A percentile compares a stretch with the other conserved stretches of the same genome.
Evolutionary conservation across 192 early-diverging fungal species (phyloP).

Genomic region (Entomortierella chlamydospora): DNA sequence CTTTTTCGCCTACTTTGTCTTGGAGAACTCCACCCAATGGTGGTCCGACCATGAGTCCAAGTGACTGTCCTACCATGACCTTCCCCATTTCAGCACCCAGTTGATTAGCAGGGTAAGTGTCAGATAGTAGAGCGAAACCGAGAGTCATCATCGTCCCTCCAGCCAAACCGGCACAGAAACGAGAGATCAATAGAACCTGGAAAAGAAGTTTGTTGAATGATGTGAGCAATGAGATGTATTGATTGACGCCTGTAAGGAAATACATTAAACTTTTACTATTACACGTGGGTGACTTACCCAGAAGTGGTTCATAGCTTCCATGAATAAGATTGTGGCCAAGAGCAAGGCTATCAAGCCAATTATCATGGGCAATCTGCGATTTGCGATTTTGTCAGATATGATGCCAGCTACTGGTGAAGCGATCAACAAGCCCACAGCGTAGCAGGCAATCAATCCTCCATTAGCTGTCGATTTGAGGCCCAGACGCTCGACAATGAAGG

Average conservation of each 20-base stretch:
- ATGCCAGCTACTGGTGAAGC: conserved; percentile 33
- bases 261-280: no score
- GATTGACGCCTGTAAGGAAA: no score
- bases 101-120: conserved; percentile 52
- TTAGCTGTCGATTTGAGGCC: conserved; percentile 36
- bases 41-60: conserved; percentile 58
- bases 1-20: conserved; percentile 50
- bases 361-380: conserved; percentile 49
- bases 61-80: conserved; percentile 55
- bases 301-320: conserved; percentile 48
- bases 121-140: conserved; percentile 51
- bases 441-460: conserved; percentile 37
- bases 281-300: conserved; percentile 17
- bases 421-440: conserved; percentile 32
- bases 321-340: conserved; percentile 36
- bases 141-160: conserved; percentile 49
- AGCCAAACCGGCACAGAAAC: conserved; percentile 34
- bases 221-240: not conserved
- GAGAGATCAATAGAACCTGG: conserved; percentile 17
- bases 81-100: conserved; percentile 60
- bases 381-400: conserved; percentile 36
- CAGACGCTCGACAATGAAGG: conserved; percentile 33
- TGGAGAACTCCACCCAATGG: conserved; percentile 58
- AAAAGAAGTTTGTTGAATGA: no score
- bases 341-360: conserved; percentile 41